Evolutionary conservation across 2,329 filamentous ascomycete genomes (phyloP).

Genomic region (Sclerotinia trifoliorum): DNA sequence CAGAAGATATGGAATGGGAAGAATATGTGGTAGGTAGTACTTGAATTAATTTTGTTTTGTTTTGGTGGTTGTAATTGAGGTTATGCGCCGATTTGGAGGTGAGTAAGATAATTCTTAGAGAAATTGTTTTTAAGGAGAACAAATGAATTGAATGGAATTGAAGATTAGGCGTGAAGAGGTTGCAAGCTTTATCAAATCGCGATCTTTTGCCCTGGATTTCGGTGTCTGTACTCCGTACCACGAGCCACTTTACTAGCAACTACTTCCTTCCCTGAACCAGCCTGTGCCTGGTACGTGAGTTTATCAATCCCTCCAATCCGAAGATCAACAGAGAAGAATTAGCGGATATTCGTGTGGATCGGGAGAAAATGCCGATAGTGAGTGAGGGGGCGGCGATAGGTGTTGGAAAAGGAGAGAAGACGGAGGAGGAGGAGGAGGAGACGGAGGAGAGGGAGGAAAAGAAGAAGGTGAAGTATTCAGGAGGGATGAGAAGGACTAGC

Average conservation of each 20-base stretch:
- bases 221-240: not conserved
- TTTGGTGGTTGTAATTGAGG: not conserved
- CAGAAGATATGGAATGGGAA: not conserved
- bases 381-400: slow-evolving; percentile 1
- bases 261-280: not conserved
- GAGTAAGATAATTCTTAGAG: not conserved
- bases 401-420: not conserved
- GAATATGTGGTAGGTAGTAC: not conserved
- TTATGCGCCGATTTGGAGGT: not conserved
- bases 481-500: not conserved
- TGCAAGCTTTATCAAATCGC: not conserved
- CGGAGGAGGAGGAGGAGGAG: not conserved
- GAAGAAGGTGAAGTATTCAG: not conserved
- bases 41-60: not conserved
- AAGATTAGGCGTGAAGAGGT: too few relatives aligned
- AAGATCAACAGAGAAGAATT: not conserved
- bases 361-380: not conserved
- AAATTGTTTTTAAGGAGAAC: not conserved
- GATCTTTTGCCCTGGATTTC: not conserved
- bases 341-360: slow-evolving; percentile 9
- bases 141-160: not conserved
- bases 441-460: too few relatives aligned
- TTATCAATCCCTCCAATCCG: slow-evolving; percentile 5
- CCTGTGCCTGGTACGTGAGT: not conserved
- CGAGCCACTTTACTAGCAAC: not conserved